Percentiles rank a stretch among this genome's conserved stretches.
Evolutionary conservation across 2,329 filamentous ascomycete genomes (phyloP).

Genomic region (Aspergillus phoenicis): DNA sequence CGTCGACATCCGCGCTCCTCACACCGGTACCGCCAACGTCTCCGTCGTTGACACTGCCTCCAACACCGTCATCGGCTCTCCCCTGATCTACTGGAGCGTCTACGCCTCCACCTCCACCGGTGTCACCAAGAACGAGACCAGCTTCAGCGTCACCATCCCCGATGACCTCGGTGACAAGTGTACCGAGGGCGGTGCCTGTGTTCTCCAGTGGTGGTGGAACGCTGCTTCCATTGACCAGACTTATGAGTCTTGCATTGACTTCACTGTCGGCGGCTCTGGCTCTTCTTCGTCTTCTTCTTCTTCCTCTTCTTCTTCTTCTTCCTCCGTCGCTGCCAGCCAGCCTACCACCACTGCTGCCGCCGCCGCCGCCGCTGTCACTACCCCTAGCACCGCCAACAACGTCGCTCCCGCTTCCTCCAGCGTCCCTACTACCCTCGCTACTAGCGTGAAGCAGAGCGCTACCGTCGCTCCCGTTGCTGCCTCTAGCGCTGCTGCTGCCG

Average conservation of each 20-base stretch:
- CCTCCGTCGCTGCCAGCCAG: constrained; percentile 12
- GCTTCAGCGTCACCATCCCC: constrained; percentile 38
- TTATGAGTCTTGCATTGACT: constrained; percentile 40
- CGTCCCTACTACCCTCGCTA: constrained; percentile 17
- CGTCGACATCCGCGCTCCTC: constrained; percentile 51
- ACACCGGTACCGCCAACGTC: constrained; percentile 54
- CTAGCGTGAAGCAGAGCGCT: constrained; percentile 14
- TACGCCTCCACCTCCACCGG: constrained; percentile 36
- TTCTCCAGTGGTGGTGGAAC: constrained; percentile 41
- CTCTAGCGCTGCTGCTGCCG: constrained; percentile 3
- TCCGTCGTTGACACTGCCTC: constrained; percentile 51
- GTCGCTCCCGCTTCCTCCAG: constrained; percentile 12
- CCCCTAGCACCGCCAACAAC: constrained; percentile 15
- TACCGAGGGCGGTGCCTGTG: constrained; percentile 33
- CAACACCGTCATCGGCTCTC: constrained; percentile 43
- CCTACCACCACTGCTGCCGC: constrained; percentile 14
- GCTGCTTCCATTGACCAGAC: constrained; percentile 39
- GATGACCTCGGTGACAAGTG: constrained; percentile 31
- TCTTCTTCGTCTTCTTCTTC: constrained; percentile 20
- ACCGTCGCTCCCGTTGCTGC: constrained; percentile 15
- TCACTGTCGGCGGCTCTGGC: constrained; percentile 30
- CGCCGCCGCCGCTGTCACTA: constrained; percentile 17
- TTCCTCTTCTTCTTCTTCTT: constrained; percentile 19
- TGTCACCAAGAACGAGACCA: constrained; percentile 29
- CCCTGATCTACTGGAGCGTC: constrained; percentile 36